Percentiles rank a stretch among this genome's conserved stretches.
phyloP scores from a whole-genome alignment of 257 asterid species.

The Rauvolfia tetraphylla region DNA sequence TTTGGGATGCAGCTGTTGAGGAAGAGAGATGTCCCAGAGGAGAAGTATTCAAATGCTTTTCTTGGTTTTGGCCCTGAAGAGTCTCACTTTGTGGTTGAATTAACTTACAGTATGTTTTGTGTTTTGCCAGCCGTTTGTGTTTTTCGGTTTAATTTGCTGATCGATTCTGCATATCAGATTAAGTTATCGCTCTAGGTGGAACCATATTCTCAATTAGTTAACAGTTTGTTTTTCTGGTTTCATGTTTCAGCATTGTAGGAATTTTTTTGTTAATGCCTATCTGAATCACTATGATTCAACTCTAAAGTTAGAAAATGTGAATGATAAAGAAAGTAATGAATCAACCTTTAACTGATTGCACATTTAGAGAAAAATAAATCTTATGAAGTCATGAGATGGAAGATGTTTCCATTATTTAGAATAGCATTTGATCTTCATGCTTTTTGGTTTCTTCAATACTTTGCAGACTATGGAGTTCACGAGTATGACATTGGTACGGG shows the following conservation, averaged over 20 bases:
- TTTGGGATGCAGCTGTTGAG: constrained; percentile 92
- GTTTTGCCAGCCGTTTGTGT: neutral
- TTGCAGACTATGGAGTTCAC: constrained; percentile 88
- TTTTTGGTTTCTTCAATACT: neutral
- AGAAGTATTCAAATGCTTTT: constrained; percentile 91
- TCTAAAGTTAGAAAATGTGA: neutral
- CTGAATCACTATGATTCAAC: neutral
- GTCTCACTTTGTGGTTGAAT: constrained; percentile 80
- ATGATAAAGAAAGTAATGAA: neutral
- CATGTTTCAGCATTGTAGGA: neutral
- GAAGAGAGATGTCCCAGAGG: constrained; percentile 88
- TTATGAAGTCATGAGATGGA: neutral
- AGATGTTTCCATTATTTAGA: neutral
- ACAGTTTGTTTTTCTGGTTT: neutral
- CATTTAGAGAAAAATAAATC: neutral
- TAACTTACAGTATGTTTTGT: constrained; percentile 81
- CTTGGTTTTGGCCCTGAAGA: constrained; percentile 99
- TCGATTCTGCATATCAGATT: neutral
- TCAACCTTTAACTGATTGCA: neutral
- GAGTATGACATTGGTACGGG: constrained; percentile 88
- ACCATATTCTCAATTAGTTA: neutral
- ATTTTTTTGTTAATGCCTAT: neutral
- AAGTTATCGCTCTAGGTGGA: neutral
- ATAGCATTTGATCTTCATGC: neutral
- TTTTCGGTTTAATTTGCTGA: neutral